A percentile compares a stretch with the other conserved stretches of the same genome.
Evolutionary conservation across 2,329 filamentous ascomycete genomes (phyloP).

Genomic region (Atkinsonella texensis): DNA sequence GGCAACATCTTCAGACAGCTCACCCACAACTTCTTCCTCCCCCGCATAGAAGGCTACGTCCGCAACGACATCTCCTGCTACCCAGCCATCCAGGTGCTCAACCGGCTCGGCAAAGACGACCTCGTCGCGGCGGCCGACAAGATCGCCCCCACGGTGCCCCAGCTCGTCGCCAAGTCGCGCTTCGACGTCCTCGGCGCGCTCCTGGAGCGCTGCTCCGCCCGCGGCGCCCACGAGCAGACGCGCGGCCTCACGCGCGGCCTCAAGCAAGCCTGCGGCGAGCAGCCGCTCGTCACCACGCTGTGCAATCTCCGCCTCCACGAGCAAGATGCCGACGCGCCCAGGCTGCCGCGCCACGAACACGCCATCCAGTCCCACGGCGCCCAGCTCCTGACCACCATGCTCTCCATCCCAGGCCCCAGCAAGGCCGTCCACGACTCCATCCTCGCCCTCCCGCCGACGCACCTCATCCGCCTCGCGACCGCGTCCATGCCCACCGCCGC

Average conservation of each 20-base stretch:
- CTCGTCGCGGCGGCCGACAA: conserved; percentile 59
- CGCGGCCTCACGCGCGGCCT: conserved; percentile 35
- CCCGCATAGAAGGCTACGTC: conserved; percentile 66
- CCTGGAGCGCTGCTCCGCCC: conserved; percentile 68
- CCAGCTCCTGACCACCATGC: conserved; percentile 68
- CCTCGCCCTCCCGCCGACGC: conserved; percentile 42
- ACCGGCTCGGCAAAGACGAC: conserved; percentile 77
- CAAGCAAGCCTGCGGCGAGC: conserved; percentile 33
- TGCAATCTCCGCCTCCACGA: conserved; percentile 27
- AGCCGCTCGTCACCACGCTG: conserved; percentile 36
- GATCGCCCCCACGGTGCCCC: conserved; percentile 60
- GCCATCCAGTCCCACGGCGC: conserved; percentile 58
- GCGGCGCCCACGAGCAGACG: conserved; percentile 44
- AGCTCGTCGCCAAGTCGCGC: conserved; percentile 61
- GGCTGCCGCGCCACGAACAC: conserved; percentile 40
- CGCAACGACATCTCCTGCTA: conserved; percentile 88
- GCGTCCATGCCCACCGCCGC: conserved; percentile 35
- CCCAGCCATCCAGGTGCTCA: conserved; percentile 70
- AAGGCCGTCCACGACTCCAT: conserved; percentile 65
- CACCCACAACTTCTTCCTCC: conserved; percentile 67
- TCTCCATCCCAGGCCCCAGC: conserved; percentile 59
- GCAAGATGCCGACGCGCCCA: conserved; percentile 15
- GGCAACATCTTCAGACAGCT: conserved; percentile 86
- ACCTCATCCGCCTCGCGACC: conserved; percentile 52
- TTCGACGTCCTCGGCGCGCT: conserved; percentile 70